Conservation (phyloP, 129 eudicot species). For the Flaveria robusta region DNA sequence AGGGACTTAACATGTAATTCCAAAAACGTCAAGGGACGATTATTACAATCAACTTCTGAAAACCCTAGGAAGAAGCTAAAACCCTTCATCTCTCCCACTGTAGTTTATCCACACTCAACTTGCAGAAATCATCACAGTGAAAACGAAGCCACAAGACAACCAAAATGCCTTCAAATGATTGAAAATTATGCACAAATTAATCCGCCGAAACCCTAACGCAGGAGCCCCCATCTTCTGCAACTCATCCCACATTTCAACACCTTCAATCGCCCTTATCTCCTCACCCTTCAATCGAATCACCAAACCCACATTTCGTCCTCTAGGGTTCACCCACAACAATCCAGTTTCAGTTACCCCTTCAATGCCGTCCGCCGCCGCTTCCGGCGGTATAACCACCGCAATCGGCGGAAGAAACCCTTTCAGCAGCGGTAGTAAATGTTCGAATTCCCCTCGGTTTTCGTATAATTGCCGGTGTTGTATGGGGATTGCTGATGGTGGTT, state of each 20-base stretch:
- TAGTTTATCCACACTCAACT: neutral
- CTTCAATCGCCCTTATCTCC: constrained; percentile 39
- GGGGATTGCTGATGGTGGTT: constrained; percentile 12
- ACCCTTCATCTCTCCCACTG: constrained; percentile 16
- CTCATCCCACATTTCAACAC: constrained; percentile 19
- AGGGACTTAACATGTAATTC: neutral
- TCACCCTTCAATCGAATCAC: constrained; percentile 40
- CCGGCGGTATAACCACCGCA: constrained; percentile 30
- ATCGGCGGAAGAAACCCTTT: constrained; percentile 22
- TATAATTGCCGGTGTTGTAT: constrained; percentile 48
- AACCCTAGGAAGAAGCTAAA: constrained; percentile 34
- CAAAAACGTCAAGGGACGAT: neutral
- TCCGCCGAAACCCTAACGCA: constrained; percentile 48
- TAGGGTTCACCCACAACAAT: constrained; percentile 7
- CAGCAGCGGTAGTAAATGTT: neutral
- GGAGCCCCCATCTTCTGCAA: constrained; percentile 37
- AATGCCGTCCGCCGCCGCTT: constrained; percentile 32
- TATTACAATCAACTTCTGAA: neutral
- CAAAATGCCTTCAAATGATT: constrained; percentile 40
- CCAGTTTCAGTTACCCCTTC: neutral
- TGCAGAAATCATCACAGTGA: constrained; percentile 31
- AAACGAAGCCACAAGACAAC: constrained; percentile 26
- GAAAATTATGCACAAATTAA: constrained; percentile 60
- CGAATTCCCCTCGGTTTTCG: constrained; percentile 12
- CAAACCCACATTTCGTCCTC: constrained; percentile 21